Conservation (phyloP, 169 alveolate species). For the Cardiosporidium cionae region DNA sequence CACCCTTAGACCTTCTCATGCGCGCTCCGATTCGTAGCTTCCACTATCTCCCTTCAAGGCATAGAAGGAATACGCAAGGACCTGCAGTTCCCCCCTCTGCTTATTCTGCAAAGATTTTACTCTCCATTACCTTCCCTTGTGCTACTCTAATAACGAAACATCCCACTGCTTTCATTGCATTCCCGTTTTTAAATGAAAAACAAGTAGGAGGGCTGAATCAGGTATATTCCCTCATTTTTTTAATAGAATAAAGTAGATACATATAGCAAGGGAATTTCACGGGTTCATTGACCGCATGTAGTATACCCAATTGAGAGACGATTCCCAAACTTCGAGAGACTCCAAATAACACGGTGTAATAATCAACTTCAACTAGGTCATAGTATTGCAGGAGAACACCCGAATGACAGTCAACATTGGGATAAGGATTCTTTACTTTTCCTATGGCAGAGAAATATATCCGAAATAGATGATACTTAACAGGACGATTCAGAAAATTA, state of each 20-base stretch:
- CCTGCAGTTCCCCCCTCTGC: too few species aligned
- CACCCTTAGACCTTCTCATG: too few species aligned
- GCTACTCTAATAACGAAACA: too few species aligned
- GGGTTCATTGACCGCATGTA: background rate
- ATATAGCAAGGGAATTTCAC: background rate
- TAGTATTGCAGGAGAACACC: slow-evolving; percentile 83
- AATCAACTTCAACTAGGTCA: slow-evolving; percentile 77
- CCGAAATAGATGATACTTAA: background rate
- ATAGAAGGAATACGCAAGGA: too few species aligned
- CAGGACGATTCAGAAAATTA: background rate
- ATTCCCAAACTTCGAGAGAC: slow-evolving; percentile 88
- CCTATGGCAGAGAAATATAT: slow-evolving; percentile 3
- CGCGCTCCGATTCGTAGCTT: too few species aligned
- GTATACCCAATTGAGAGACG: slow-evolving; percentile 61
- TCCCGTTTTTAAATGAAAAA: too few species aligned
- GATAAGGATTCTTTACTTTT: slow-evolving; percentile 88
- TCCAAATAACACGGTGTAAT: slow-evolving; percentile 88
- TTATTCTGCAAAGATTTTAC: too few species aligned
- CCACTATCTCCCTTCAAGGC: too few species aligned
- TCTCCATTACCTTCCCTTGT: too few species aligned
- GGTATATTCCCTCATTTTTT: too few species aligned
- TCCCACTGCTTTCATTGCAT: too few species aligned
- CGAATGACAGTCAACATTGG: slow-evolving; percentile 92
- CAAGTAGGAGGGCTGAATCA: too few species aligned
- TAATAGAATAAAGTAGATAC: background rate